Conservation (phyloP, 352 stramenopile genomes). For the Phytopythium sindhum region DNA sequence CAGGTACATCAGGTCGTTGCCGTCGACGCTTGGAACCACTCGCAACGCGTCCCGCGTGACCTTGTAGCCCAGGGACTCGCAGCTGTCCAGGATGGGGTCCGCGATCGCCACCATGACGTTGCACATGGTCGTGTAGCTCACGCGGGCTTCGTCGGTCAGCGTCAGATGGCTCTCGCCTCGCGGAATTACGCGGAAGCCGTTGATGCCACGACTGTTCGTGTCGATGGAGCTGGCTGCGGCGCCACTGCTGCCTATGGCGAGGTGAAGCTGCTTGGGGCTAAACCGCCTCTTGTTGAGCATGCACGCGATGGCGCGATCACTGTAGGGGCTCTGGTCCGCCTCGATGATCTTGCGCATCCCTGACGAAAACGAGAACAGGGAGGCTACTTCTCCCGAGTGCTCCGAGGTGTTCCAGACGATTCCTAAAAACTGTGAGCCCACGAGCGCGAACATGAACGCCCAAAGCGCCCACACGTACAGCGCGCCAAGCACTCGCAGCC, state of each 20-base stretch:
- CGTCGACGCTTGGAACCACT: constrained; percentile 19
- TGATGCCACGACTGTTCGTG: neutral
- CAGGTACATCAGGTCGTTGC: constrained; percentile 7
- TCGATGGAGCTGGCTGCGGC: neutral
- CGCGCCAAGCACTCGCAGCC: constrained; percentile 5
- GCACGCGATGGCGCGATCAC: constrained; percentile 15
- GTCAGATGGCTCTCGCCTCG: neutral
- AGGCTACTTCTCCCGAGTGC: neutral
- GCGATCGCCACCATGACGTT: constrained; percentile 1
- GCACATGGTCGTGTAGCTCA: constrained; percentile 5
- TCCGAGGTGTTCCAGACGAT: constrained; percentile 7
- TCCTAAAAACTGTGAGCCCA: constrained; percentile 6
- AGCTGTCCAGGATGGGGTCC: neutral
- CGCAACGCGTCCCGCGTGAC: constrained; percentile 23
- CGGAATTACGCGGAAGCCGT: constrained; percentile 6
- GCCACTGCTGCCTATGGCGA: neutral
- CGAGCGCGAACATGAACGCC: neutral
- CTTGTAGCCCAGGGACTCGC: constrained; percentile 22
- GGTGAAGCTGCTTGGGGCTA: neutral
- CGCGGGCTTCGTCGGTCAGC: neutral
- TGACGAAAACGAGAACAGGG: neutral
- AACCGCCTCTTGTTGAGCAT: constrained; percentile 6
- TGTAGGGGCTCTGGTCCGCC: constrained; percentile 14
- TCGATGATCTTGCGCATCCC: neutral
- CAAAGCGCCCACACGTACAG: constrained; percentile 6